phyloP scores from a whole-genome alignment of 106 monocot species.

The Dioscorea zingiberensis region DNA sequence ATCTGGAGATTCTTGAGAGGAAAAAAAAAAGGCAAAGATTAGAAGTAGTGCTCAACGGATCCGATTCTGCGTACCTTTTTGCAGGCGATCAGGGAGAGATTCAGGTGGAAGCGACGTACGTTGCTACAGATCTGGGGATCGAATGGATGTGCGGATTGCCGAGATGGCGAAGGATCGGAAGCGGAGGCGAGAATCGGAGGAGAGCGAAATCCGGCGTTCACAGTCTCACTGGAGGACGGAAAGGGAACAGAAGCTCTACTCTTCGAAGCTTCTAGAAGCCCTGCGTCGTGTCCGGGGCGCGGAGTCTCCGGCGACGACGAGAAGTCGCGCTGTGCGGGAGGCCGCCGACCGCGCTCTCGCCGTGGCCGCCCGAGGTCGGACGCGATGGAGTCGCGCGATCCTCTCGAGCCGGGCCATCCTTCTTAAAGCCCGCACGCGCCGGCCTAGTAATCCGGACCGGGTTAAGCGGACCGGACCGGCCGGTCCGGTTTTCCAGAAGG shows the following conservation, averaged over 20 bases:
- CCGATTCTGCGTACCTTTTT: background rate
- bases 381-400: constrained; percentile 90
- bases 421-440: constrained; percentile 9
- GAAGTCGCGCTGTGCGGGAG: constrained; percentile 55
- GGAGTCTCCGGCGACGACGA: constrained; percentile 4
- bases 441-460: background rate
- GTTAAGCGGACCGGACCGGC: background rate
- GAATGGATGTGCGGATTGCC: constrained; percentile 2
- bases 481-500: constrained; percentile 29
- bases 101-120: too few species aligned
- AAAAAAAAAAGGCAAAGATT: background rate
- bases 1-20: background rate
- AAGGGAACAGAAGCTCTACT: constrained; percentile 50
- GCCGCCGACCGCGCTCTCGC: constrained; percentile 87
- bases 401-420: constrained; percentile 33
- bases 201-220: constrained; percentile 2
- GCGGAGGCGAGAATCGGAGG: background rate
- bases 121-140: background rate
- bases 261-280: constrained; percentile 73
- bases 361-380: constrained; percentile 56
- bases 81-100: too few species aligned
- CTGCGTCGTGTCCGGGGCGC: constrained; percentile 54
- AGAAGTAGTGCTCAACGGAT: too few species aligned
- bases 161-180: constrained; percentile 2
- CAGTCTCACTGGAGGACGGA: constrained; percentile 39